Conservation (phyloP, 208 protist genomes). For the Acanthamoeba castellanii region DNA sequence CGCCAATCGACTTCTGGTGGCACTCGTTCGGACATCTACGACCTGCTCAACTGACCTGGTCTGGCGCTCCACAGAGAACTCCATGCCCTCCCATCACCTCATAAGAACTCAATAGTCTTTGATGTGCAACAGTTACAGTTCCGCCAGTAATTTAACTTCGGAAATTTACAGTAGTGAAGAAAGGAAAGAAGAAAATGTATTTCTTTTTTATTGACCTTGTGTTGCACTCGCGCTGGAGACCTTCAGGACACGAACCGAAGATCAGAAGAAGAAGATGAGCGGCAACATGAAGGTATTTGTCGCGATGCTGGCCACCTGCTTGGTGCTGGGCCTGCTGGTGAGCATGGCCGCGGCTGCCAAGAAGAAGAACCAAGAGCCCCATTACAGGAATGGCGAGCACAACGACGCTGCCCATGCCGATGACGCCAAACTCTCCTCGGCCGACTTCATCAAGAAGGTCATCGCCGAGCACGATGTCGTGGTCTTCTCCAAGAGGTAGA, state of each 20-base stretch:
- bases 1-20: neutral
- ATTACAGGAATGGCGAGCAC: slow-evolving; percentile 36
- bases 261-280: neutral
- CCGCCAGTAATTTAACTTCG: too few species aligned
- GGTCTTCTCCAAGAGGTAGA: slow-evolving; percentile 43
- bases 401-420: neutral
- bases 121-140: too few species aligned
- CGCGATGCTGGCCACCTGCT: neutral
- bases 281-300: neutral
- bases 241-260: too few species aligned
- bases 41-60: neutral
- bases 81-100: neutral
- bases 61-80: too few species aligned
- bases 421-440: neutral
- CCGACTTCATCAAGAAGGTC: neutral
- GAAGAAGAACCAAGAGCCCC: neutral
- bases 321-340: neutral
- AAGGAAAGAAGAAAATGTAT: neutral
- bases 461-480: slow-evolving; percentile 10
- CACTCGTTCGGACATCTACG: neutral
- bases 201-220: neutral
- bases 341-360: neutral
- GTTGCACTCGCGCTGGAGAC: neutral
- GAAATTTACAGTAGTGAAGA: too few species aligned
- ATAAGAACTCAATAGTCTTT: too few species aligned